Evolutionary conservation across 345 rosid species (phyloP).

Genomic region (Moricandia moricandioides): DNA sequence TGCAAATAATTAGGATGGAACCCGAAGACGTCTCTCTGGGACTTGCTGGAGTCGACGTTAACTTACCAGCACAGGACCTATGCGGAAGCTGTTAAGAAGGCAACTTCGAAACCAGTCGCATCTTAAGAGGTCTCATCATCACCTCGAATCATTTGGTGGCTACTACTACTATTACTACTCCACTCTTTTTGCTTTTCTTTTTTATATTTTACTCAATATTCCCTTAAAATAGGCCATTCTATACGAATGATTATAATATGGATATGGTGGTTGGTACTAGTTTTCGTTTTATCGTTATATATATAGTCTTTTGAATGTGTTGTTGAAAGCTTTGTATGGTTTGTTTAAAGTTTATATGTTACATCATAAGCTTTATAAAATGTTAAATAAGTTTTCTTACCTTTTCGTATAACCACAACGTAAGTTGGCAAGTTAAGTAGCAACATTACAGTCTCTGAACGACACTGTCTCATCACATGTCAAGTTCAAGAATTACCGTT

Average conservation of each 20-base stretch:
- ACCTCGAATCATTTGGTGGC: constrained; percentile 18
- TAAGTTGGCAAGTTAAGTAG: constrained; percentile 7
- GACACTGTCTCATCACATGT: constrained; percentile 36
- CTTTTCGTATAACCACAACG: neutral
- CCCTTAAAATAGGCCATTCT: constrained; percentile 20
- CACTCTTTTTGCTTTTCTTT: constrained; percentile 17
- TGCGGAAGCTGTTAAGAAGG: constrained; percentile 86
- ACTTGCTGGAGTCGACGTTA: constrained; percentile 91
- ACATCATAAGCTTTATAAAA: neutral
- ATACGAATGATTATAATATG: constrained; percentile 15
- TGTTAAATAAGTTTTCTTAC: neutral
- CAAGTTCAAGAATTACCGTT: constrained; percentile 20
- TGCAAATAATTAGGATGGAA: constrained; percentile 69
- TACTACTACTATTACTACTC: too few species aligned
- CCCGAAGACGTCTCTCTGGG: constrained; percentile 96
- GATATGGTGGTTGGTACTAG: constrained; percentile 28
- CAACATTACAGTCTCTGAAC: neutral
- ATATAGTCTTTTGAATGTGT: constrained; percentile 2
- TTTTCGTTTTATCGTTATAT: constrained; percentile 21
- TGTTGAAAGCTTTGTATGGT: neutral
- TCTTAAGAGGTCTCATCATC: constrained; percentile 36
- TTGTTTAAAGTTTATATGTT: neutral
- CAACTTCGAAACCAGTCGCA: constrained; percentile 56
- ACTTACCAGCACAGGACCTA: constrained; percentile 96
- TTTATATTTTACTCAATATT: neutral